phyloP scores from a whole-genome alignment of 2,329 filamentous ascomycete genomes.

The Fusarium illudens region DNA sequence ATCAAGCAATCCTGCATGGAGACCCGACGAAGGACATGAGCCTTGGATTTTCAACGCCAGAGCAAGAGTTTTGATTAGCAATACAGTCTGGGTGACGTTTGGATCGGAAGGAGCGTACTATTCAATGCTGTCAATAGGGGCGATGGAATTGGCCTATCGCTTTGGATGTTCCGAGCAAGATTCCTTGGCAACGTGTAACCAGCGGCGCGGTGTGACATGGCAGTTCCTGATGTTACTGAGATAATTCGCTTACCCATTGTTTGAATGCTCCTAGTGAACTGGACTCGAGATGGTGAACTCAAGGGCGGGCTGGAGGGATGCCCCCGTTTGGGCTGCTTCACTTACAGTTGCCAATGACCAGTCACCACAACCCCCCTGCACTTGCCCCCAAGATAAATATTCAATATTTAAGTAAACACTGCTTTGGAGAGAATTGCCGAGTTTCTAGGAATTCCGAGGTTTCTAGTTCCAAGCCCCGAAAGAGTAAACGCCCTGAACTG shows the following conservation, averaged over 20 bases:
- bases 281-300: neutral
- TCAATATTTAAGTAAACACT: too few species aligned
- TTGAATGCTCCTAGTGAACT: neutral
- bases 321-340: too few species aligned
- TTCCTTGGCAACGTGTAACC: neutral
- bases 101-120: neutral
- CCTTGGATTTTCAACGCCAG: neutral
- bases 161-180: neutral
- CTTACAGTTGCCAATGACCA: too few species aligned
- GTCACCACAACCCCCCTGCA: too few species aligned
- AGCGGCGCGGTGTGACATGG: neutral
- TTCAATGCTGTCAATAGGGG: neutral
- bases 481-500: too few species aligned
- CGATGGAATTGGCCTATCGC: neutral
- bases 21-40: slow-evolving; percentile 16
- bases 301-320: neutral
- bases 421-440: too few species aligned
- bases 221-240: neutral
- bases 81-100: neutral
- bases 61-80: neutral
- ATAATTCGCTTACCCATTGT: neutral
- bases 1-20: slow-evolving; percentile 21
- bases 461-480: too few species aligned
- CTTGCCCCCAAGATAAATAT: too few species aligned
- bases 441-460: too few species aligned